These are phyloP conservation scores for Zychaea mexicana DNA, from an alignment of 371 early-diverging fungal genomes.

Conservation along the genomic window DNA sequence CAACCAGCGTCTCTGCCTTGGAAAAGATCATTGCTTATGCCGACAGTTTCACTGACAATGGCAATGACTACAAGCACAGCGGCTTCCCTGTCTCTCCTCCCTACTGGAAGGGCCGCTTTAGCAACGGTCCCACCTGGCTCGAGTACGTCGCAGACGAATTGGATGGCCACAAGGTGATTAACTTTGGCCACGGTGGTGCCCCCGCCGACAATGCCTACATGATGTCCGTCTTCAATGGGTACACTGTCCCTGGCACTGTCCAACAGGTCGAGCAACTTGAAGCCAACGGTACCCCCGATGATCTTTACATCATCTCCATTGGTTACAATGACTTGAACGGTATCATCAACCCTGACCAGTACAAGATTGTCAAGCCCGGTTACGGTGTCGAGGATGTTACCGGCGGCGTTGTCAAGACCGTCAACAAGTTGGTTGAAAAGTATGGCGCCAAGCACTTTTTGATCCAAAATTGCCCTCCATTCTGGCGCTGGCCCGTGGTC, in stretches of 20 bases:
- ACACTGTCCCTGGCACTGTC: conserved; percentile 18
- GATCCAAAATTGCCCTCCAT: conserved; percentile 20
- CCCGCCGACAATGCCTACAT: conserved; percentile 45
- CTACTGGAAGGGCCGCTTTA: conserved; percentile 53
- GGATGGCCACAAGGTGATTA: conserved; percentile 32
- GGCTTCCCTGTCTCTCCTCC: conserved; percentile 27
- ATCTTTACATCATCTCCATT: conserved; percentile 23
- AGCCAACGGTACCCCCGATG: conserved; percentile 15
- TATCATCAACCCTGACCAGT: conserved; percentile 24
- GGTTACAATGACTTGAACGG: conserved; percentile 30
- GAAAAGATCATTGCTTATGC: conserved; percentile 25
- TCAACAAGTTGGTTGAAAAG: conserved; percentile 15
- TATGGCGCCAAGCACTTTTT: conserved; percentile 19
- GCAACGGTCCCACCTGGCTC: conserved; percentile 60
- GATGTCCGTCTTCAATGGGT: conserved; percentile 18
- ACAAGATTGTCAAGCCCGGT: conserved; percentile 14
- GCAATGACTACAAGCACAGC: conserved; percentile 20
- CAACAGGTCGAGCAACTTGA: conserved; percentile 18
- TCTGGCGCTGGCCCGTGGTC: conserved; percentile 20
- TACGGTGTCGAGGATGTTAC: conserved; percentile 17
- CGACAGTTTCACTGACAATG: conserved; percentile 30
- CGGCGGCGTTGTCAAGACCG: conserved; percentile 11
- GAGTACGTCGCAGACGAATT: conserved; percentile 44
- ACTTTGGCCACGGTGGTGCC: conserved; percentile 57
- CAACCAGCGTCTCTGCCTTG: conserved; percentile 16